These are phyloP conservation scores for Chenopodium formosanum DNA, from an alignment of 148 eudicot genomes.

Conservation along the genomic window DNA sequence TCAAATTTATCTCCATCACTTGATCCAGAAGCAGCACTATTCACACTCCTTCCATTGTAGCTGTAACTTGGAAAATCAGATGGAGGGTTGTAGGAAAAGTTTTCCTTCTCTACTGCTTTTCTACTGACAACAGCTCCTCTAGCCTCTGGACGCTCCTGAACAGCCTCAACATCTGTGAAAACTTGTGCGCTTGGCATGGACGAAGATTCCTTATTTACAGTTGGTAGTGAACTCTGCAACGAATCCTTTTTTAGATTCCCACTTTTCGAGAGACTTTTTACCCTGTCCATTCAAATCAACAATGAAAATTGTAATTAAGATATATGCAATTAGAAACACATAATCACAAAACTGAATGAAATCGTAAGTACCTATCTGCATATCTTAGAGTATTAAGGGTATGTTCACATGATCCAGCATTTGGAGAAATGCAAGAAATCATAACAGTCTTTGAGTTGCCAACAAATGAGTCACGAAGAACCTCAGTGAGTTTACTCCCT, in stretches of 20 bases:
- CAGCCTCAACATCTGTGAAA: conserved; percentile 55
- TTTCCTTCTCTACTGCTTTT: conserved; percentile 57
- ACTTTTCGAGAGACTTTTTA: conserved; percentile 89
- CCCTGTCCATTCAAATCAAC: conserved; percentile 52
- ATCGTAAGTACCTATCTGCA: conserved; percentile 73
- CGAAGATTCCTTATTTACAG: conserved; percentile 54
- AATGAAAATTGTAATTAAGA: not conserved
- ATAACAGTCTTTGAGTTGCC: conserved; percentile 98
- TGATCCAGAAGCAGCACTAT: conserved; percentile 34
- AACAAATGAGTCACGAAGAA: conserved; percentile 98
- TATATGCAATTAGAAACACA: not conserved
- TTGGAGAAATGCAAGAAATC: conserved; percentile 98
- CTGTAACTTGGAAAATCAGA: conserved; percentile 50
- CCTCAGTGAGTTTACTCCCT: conserved; percentile 99
- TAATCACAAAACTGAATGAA: not conserved
- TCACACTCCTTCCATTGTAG: conserved; percentile 46
- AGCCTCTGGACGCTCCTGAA: conserved; percentile 55
- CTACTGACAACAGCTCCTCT: conserved; percentile 52
- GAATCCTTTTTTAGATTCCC: conserved; percentile 87
- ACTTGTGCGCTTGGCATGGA: conserved; percentile 43
- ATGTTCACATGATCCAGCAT: conserved; percentile 95
- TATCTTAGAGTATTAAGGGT: conserved; percentile 98
- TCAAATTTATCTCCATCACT: conserved; percentile 52
- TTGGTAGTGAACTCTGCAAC: conserved; percentile 44
- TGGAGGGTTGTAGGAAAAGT: conserved; percentile 38